These are phyloP conservation scores for Venturia pyrina DNA, from an alignment of 2,329 filamentous ascomycete species.

Conservation along the genomic window DNA sequence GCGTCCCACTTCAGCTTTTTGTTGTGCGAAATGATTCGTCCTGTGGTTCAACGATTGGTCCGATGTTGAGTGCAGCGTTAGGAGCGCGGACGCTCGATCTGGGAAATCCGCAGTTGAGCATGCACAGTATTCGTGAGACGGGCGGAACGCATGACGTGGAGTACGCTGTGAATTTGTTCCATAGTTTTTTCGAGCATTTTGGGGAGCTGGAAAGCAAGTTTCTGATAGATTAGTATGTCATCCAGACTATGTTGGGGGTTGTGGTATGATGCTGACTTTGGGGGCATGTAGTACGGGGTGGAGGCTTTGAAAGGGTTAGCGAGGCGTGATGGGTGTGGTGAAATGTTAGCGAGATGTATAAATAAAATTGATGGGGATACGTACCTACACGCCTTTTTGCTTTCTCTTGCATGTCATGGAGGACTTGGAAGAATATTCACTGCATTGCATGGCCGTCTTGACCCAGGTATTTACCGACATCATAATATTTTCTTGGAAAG, in stretches of 20 bases:
- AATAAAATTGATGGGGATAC: background rate
- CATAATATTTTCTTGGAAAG: too few relatives aligned
- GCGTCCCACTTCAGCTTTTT: slow-evolving; percentile 86
- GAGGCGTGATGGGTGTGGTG: background rate
- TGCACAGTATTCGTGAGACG: slow-evolving; percentile 95
- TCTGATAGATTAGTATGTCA: slow-evolving; percentile 49
- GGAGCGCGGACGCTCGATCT: slow-evolving; percentile 84
- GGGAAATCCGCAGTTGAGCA: slow-evolving; percentile 87
- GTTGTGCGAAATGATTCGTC: slow-evolving; percentile 92
- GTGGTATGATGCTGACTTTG: background rate
- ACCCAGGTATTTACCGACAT: background rate
- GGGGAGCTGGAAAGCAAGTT: slow-evolving; percentile 75
- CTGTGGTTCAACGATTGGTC: slow-evolving; percentile 93
- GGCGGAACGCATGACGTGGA: slow-evolving; percentile 81
- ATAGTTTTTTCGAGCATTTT: slow-evolving; percentile 77
- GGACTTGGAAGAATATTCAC: too few relatives aligned
- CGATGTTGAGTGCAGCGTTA: slow-evolving; percentile 83
- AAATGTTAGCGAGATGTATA: background rate
- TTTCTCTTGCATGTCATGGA: background rate
- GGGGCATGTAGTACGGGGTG: background rate
- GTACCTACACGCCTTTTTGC: background rate
- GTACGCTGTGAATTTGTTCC: slow-evolving; percentile 76
- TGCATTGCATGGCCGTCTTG: too few relatives aligned
- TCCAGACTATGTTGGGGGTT: background rate
- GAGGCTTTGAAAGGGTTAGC: background rate